A percentile compares a stretch with the other conserved stretches of the same genome.
phyloP scores from a whole-genome alignment of 2,329 filamentous ascomycete species.

The Cladosporium velox region DNA sequence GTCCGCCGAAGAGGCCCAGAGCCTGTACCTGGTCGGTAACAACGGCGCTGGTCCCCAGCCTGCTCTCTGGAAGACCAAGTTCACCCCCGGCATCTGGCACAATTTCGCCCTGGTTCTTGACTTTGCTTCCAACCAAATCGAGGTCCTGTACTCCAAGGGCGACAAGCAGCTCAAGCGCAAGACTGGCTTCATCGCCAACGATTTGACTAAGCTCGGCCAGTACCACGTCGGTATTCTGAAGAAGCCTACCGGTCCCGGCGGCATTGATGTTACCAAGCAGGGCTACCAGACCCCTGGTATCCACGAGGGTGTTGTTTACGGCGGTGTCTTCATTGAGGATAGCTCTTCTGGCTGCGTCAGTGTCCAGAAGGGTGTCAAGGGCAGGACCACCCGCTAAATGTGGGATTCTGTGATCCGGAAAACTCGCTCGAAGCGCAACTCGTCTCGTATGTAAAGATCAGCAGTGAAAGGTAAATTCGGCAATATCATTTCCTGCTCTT shows the following conservation, averaged over 20 bases:
- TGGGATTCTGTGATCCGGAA: not conserved
- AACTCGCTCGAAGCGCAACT: not conserved
- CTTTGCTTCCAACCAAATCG: slow-evolving; percentile 57
- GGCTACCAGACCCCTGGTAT: slow-evolving; percentile 53
- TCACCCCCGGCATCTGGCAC: slow-evolving; percentile 56
- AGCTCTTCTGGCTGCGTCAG: slow-evolving; percentile 18
- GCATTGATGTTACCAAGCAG: slow-evolving; percentile 48
- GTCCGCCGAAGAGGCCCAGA: slow-evolving; percentile 32
- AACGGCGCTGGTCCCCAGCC: slow-evolving; percentile 31
- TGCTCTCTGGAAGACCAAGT: slow-evolving; percentile 54
- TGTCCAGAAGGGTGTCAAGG: slow-evolving; percentile 21
- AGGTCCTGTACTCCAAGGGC: slow-evolving; percentile 59
- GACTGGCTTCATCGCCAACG: slow-evolving; percentile 51
- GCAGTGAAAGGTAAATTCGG: not conserved
- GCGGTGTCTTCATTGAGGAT: slow-evolving; percentile 56
- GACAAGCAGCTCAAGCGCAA: slow-evolving; percentile 49
- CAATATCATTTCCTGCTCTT: not conserved
- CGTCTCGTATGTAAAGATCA: not conserved
- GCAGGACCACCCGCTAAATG: slow-evolving; percentile 8
- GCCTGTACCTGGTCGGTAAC: slow-evolving; percentile 37
- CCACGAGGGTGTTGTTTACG: slow-evolving; percentile 56
- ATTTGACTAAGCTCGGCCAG: slow-evolving; percentile 60
- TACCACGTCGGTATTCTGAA: slow-evolving; percentile 65
- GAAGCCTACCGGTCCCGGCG: slow-evolving; percentile 53
- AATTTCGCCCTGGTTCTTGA: slow-evolving; percentile 64